Percentiles rank a stretch among this genome's conserved stretches.
Conservation (phyloP, 129 eudicot genomes). For the Apium graveolens region DNA sequence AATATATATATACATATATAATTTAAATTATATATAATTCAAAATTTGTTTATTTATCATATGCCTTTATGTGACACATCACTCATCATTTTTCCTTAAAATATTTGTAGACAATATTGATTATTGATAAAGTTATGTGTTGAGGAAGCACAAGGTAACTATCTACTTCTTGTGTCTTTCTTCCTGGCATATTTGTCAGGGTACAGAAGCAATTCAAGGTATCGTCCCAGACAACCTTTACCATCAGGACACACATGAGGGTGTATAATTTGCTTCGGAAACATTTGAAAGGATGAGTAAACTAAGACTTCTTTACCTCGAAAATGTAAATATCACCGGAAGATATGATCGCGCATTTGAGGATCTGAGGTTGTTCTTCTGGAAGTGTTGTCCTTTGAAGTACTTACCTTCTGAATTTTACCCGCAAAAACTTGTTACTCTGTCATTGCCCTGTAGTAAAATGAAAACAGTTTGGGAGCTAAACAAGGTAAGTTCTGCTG, state of each 20-base stretch:
- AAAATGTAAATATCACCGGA: not conserved
- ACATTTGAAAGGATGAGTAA: not conserved
- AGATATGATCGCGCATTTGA: not conserved
- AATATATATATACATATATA: no score
- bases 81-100: no score
- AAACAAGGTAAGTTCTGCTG: not conserved
- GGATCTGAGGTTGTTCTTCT: not conserved
- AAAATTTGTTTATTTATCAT: no score
- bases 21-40: no score
- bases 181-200: not conserved
- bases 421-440: not conserved
- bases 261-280: not conserved
- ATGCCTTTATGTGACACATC: no score
- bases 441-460: not conserved
- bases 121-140: not conserved
- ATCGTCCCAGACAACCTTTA: not conserved
- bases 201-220: not conserved
- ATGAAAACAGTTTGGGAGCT: not conserved
- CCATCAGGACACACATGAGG: not conserved
- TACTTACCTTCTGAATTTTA: not conserved
- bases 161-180: not conserved
- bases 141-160: not conserved
- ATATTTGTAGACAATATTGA: no score
- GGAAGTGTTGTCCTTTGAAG: not conserved
- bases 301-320: not conserved